Conservation (phyloP, 2,329 filamentous ascomycete species). For the Lecanicillium sp. region DNA sequence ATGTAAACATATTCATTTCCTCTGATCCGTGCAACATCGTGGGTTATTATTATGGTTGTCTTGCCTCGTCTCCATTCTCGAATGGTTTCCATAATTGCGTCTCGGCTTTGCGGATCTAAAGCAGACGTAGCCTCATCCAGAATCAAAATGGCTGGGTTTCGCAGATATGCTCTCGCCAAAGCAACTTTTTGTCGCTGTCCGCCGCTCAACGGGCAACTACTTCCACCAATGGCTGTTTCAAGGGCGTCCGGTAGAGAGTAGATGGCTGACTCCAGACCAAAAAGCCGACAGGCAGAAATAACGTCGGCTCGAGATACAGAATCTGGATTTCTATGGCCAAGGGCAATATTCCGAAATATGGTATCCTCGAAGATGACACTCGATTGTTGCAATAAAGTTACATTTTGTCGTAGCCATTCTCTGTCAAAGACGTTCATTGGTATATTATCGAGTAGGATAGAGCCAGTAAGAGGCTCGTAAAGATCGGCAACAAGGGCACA, state of each 20-base stretch:
- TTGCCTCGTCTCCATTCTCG: constrained; percentile 68
- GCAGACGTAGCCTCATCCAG: constrained; percentile 86
- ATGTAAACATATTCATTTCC: constrained; percentile 72
- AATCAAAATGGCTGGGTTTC: constrained; percentile 73
- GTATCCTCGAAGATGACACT: constrained; percentile 76
- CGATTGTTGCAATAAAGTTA: constrained; percentile 76
- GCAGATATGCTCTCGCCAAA: constrained; percentile 67
- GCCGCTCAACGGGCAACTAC: constrained; percentile 5
- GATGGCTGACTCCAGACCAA: constrained; percentile 62
- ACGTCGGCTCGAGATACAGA: constrained; percentile 47
- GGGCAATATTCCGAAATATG: constrained; percentile 66
- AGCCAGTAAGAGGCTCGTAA: constrained; percentile 58
- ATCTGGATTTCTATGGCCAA: constrained; percentile 50
- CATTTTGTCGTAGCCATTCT: constrained; percentile 66
- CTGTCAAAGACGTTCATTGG: constrained; percentile 53
- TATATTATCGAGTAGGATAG: constrained; percentile 60
- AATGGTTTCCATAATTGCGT: constrained; percentile 64
- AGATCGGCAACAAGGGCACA: constrained; percentile 72
- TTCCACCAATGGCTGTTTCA: constrained; percentile 57
- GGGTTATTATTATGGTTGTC: constrained; percentile 89
- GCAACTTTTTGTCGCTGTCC: constrained; percentile 57
- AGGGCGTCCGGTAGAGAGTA: constrained; percentile 58
- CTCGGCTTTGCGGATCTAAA: constrained; percentile 64
- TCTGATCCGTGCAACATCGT: constrained; percentile 71
- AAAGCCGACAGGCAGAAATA: constrained; percentile 52